Percentiles rank a stretch among this genome's conserved stretches.
phyloP scores from a whole-genome alignment of 164 flowering plant genomes.

The Stephania japonica region DNA sequence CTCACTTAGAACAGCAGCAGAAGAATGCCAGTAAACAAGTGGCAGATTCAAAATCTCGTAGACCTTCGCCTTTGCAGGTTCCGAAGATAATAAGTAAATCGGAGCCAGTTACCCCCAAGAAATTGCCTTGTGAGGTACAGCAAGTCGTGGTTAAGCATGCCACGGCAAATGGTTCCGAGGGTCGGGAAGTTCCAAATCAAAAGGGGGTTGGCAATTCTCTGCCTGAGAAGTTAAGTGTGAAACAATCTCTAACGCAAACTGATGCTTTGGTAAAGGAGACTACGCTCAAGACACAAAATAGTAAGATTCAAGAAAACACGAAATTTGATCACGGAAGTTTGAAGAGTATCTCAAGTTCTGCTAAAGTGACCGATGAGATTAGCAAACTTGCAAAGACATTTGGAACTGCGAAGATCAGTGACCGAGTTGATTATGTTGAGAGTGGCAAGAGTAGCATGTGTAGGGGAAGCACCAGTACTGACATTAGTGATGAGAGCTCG shows the following conservation, averaged over 20 bases:
- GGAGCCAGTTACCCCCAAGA: conserved; percentile 27
- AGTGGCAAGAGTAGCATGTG: conserved; percentile 86
- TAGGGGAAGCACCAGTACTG: conserved; percentile 77
- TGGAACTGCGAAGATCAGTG: conserved; percentile 67
- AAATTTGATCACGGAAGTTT: conserved; percentile 39
- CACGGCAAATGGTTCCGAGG: conserved; percentile 22
- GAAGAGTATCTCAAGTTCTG: conserved; percentile 58
- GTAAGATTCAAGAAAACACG: conserved; percentile 50
- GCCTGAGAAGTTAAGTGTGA: conserved; percentile 20
- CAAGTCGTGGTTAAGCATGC: conserved; percentile 20
- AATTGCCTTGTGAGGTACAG: conserved; percentile 15
- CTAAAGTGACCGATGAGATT: conserved; percentile 62
- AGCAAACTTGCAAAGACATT: conserved; percentile 58
- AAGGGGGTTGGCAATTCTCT: conserved; percentile 23
- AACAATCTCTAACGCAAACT: conserved; percentile 22
- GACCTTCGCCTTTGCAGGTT: conserved; percentile 30
- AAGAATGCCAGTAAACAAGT: conserved; percentile 19
- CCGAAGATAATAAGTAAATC: conserved; percentile 29
- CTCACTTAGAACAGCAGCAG: conserved; percentile 25
- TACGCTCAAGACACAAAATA: conserved; percentile 29
- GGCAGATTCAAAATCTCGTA: conserved; percentile 22
- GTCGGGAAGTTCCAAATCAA: conserved; percentile 15
- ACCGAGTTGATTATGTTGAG: conserved; percentile 52
- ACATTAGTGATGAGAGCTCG: conserved; percentile 83
- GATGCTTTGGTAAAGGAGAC: conserved; percentile 26